Percentiles rank a stretch among this genome's conserved stretches.
These are phyloP conservation scores for Pythium monospermum DNA, from an alignment of 352 stramenopile species.

Conservation along the genomic window DNA sequence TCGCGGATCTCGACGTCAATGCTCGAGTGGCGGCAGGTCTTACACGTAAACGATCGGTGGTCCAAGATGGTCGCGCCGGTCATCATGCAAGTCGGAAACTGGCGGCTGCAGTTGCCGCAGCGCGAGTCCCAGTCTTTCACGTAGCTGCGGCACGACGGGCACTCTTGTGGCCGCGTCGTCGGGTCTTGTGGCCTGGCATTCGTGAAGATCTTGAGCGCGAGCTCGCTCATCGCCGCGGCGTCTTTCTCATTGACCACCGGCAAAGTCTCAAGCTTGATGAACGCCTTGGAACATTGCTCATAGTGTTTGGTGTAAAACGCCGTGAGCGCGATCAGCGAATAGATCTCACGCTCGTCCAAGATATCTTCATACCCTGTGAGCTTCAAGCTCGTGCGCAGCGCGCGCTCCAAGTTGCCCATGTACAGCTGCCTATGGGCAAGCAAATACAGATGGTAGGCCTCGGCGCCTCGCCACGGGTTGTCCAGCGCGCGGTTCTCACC, in stretches of 20 bases:
- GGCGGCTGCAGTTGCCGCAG: constrained; percentile 71
- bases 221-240: constrained; percentile 46
- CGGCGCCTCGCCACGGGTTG: constrained; percentile 91
- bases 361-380: constrained; percentile 90
- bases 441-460: constrained; percentile 93
- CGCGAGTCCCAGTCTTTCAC: constrained; percentile 85
- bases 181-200: constrained; percentile 71
- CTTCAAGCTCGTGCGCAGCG: constrained; percentile 85
- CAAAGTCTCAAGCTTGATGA: constrained; percentile 91
- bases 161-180: constrained; percentile 71
- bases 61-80: constrained; percentile 71
- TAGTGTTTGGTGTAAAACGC: constrained; percentile 91
- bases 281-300: constrained; percentile 87
- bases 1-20: constrained; percentile 83
- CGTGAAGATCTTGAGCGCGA: constrained; percentile 87
- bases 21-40: constrained; percentile 81
- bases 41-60: constrained; percentile 75
- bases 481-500: constrained; percentile 83
- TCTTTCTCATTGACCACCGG: constrained; percentile 57
- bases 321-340: constrained; percentile 90
- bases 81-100: constrained; percentile 76
- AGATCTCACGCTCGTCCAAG: constrained; percentile 87
- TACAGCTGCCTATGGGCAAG: constrained; percentile 92
- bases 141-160: constrained; percentile 69
- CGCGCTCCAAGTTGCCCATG: constrained; percentile 65